phyloP scores from a whole-genome alignment of 768 basidiomycete genomes.

The Ramaria sp. region DNA sequence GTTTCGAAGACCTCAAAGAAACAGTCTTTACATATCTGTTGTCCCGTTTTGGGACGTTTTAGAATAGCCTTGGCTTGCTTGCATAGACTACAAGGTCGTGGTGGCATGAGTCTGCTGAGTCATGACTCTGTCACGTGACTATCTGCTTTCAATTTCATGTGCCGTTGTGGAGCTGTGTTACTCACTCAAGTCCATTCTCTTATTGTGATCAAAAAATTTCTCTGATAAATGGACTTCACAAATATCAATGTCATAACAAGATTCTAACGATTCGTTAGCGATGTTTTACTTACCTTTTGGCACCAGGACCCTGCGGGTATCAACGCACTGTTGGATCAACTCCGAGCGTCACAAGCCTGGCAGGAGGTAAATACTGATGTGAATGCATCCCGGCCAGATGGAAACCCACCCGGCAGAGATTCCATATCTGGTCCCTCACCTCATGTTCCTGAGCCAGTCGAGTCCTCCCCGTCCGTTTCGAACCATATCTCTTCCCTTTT shows the following conservation, averaged over 20 bases:
- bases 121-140: too few species aligned
- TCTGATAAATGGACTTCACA: constrained; percentile 29
- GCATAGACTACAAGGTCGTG: constrained; percentile 71
- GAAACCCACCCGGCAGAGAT: not conserved
- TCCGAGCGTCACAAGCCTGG: constrained; percentile 62
- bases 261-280: not conserved
- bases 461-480: constrained; percentile 3
- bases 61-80: constrained; percentile 70
- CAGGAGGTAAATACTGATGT: constrained; percentile 27
- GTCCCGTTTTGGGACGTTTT: constrained; percentile 92
- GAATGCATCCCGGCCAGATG: constrained; percentile 12
- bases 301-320: constrained; percentile 54
- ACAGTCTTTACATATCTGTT: constrained; percentile 93
- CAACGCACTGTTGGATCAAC: constrained; percentile 58
- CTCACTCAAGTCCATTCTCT: not conserved
- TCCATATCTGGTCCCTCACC: not conserved
- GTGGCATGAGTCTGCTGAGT: constrained; percentile 51
- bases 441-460: not conserved
- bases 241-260: constrained; percentile 42
- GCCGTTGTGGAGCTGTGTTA: not conserved
- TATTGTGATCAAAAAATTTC: not conserved
- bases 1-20: constrained; percentile 98
- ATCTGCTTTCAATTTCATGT: too few species aligned
- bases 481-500: constrained; percentile 48
- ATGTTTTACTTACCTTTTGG: not conserved